Evolutionary conservation across 768 basidiomycete genomes (phyloP).

Genomic region (Cyclocybe aegerita): DNA sequence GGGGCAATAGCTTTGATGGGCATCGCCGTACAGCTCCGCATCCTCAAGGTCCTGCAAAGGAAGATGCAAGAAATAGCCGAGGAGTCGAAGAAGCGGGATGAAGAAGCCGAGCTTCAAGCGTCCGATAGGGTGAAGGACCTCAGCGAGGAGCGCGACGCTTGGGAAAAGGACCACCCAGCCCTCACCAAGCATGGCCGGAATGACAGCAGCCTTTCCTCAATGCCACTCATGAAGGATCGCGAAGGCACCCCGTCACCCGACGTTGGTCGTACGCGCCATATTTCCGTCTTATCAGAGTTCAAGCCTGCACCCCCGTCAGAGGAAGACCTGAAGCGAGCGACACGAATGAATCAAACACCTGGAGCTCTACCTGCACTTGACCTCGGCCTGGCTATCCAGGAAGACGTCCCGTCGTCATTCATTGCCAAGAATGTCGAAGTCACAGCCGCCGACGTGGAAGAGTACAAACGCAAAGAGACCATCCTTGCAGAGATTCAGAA

Average conservation of each 20-base stretch:
- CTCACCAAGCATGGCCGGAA: constrained; percentile 58
- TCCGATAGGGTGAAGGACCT: constrained; percentile 66
- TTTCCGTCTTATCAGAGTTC: constrained; percentile 75
- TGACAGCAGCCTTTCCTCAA: constrained; percentile 62
- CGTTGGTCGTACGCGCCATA: constrained; percentile 54
- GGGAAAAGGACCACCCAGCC: constrained; percentile 85
- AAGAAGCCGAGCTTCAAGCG: constrained; percentile 74
- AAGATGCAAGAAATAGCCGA: constrained; percentile 79
- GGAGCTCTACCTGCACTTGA: constrained; percentile 70
- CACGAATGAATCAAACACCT: constrained; percentile 48
- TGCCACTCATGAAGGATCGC: constrained; percentile 67
- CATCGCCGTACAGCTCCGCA: constrained; percentile 85
- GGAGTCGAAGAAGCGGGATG: constrained; percentile 71
- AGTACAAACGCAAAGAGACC: constrained; percentile 66
- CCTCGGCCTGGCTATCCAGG: constrained; percentile 71
- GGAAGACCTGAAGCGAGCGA: constrained; percentile 57
- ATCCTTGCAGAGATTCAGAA: constrained; percentile 77
- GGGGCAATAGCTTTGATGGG: constrained; percentile 85
- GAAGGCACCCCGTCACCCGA: constrained; percentile 47
- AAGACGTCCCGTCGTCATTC: constrained; percentile 72
- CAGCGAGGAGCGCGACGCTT: constrained; percentile 71
- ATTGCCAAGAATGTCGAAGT: constrained; percentile 44
- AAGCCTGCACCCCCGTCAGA: constrained; percentile 60
- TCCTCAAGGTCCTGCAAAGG: constrained; percentile 75
- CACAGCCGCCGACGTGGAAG: constrained; percentile 38